A percentile compares a stretch with the other conserved stretches of the same genome.
Conservation (phyloP, 495 filamentous ascomycete species). For the Aspergillus hancockii region DNA sequence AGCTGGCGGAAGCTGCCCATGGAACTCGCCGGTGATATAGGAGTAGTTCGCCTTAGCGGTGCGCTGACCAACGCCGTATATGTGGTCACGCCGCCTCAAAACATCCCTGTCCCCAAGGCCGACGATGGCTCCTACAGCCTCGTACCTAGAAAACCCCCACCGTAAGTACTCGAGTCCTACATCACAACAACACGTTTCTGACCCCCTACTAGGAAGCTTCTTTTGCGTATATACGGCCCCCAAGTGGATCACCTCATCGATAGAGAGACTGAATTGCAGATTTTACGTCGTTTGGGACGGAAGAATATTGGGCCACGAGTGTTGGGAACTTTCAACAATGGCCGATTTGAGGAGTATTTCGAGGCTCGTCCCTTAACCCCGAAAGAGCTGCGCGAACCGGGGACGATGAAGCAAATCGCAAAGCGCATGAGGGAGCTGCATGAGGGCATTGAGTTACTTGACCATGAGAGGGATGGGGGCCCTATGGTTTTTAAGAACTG, state of each 20-base stretch:
- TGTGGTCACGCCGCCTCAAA: constrained; percentile 78
- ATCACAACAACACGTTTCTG: constrained; percentile 11
- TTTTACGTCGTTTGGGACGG: constrained; percentile 79
- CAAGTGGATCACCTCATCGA: constrained; percentile 97
- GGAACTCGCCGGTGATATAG: constrained; percentile 68
- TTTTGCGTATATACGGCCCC: constrained; percentile 91
- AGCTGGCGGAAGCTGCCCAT: constrained; percentile 85
- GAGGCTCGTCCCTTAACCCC: constrained; percentile 77
- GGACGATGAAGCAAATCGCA: constrained; percentile 90
- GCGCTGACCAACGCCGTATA: constrained; percentile 96
- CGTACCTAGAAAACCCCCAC: constrained; percentile 52
- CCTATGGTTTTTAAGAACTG: constrained; percentile 88
- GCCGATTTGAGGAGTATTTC: constrained; percentile 94
- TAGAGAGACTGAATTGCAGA: constrained; percentile 82
- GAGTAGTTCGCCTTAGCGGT: constrained; percentile 83
- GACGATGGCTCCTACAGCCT: constrained; percentile 37
- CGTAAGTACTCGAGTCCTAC: constrained; percentile 36
- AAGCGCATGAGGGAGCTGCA: constrained; percentile 98
- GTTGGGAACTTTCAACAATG: constrained; percentile 92
- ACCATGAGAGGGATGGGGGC: constrained; percentile 73
- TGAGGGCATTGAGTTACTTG: constrained; percentile 83
- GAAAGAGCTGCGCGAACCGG: constrained; percentile 74
- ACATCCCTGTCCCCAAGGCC: constrained; percentile 43
- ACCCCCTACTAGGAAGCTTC: constrained; percentile 63
- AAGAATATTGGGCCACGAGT: constrained; percentile 92